Conservation (phyloP, 768 basidiomycete genomes). For the Zangia roseola region DNA sequence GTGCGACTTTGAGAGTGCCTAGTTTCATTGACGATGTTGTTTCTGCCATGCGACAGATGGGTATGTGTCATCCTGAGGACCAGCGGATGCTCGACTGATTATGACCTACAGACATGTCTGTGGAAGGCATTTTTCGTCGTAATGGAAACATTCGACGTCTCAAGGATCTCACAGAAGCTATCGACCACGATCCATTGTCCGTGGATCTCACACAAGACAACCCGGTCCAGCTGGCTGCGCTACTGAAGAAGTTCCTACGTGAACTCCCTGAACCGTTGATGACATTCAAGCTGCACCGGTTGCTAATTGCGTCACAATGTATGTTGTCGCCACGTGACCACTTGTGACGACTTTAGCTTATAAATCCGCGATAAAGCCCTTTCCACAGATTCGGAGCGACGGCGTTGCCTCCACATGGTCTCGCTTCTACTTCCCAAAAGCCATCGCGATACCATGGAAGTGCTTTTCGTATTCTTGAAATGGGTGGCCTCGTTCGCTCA, state of each 20-base stretch:
- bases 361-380: conserved; percentile 48
- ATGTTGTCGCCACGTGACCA: conserved; percentile 32
- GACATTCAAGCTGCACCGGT: conserved; percentile 88
- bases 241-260: conserved; percentile 95
- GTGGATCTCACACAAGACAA: conserved; percentile 95
- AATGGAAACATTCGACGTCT: conserved; percentile 95
- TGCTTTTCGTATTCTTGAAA: conserved; percentile 96
- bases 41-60: conserved; percentile 99
- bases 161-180: conserved; percentile 86
- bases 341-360: conserved; percentile 10
- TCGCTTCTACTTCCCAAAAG: conserved; percentile 86
- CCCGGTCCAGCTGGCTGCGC: conserved; percentile 93
- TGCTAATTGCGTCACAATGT: conserved; percentile 90
- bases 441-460: conserved; percentile 97
- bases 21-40: conserved; percentile 99
- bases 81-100: conserved; percentile 1
- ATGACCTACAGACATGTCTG: conserved; percentile 80
- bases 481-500: conserved; percentile 99
- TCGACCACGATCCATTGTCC: conserved; percentile 90
- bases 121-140: conserved; percentile 98
- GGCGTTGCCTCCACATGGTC: conserved; percentile 80
- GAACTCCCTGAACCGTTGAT: conserved; percentile 95
- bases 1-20: conserved; percentile 82
- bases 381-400: conserved; percentile 71
- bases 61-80: conserved; percentile 43